Evolutionary conservation across 352 stramenopile genomes (phyloP).

Genomic region (Pythium vanterpoolii): DNA sequence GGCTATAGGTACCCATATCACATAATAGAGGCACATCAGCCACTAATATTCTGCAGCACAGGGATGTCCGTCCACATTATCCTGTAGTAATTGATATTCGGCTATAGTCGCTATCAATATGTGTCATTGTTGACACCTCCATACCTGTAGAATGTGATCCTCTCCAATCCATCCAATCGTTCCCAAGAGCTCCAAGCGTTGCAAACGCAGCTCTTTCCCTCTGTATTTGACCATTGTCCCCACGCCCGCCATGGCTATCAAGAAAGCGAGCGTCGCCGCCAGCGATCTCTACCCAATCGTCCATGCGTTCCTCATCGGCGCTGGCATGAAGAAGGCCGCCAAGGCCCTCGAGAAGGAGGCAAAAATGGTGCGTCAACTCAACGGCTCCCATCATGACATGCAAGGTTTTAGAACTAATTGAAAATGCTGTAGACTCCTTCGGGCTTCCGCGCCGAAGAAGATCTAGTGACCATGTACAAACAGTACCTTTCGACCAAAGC

Average conservation of each 20-base stretch:
- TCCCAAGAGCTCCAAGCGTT: constrained; percentile 26
- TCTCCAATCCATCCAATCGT: constrained; percentile 19
- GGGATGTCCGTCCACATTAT: neutral
- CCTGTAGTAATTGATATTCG: neutral
- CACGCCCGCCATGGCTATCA: constrained; percentile 20
- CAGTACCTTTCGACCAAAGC: constrained; percentile 53
- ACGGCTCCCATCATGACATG: too few species aligned
- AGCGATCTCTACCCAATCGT: constrained; percentile 81
- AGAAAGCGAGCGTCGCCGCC: constrained; percentile 40
- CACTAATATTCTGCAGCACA: constrained; percentile 2
- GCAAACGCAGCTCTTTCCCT: neutral
- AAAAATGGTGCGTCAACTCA: constrained; percentile 46
- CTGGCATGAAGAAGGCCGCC: constrained; percentile 73
- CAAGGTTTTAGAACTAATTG: too few species aligned
- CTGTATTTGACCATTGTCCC: neutral
- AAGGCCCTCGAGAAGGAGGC: constrained; percentile 66
- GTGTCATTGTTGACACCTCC: too few species aligned
- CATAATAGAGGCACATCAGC: constrained; percentile 2
- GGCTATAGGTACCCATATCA: constrained; percentile 20
- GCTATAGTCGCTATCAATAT: neutral
- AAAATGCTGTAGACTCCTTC: constrained; percentile 38
- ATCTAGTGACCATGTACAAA: constrained; percentile 74
- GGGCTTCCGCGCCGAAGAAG: constrained; percentile 54
- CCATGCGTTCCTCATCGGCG: constrained; percentile 54
- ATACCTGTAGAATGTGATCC: constrained; percentile 9